A percentile compares a stretch with the other conserved stretches of the same genome.
phyloP scores from a whole-genome alignment of 2,329 filamentous ascomycete species.

The Coniochaeta ligniaria region DNA sequence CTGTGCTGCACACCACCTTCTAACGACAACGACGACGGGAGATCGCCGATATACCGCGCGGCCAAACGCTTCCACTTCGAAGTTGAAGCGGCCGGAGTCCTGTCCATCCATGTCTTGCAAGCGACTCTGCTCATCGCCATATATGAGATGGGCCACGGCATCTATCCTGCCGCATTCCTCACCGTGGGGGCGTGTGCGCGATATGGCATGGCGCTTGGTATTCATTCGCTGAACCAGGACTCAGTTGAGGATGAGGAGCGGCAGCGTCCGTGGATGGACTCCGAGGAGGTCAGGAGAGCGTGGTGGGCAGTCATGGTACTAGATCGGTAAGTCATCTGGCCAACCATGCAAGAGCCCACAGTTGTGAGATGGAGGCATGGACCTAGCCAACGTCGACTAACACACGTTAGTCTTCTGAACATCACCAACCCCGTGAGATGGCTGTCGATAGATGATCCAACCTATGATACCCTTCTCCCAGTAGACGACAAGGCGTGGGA shows the following conservation, averaged over 20 bases:
- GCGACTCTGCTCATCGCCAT: slow-evolving; percentile 20
- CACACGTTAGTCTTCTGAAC: neutral
- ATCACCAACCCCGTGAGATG: neutral
- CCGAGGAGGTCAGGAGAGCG: slow-evolving; percentile 3
- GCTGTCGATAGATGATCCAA: slow-evolving; percentile 3
- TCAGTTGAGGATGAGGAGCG: neutral
- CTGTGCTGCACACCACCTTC: slow-evolving; percentile 9
- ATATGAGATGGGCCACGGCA: slow-evolving; percentile 25
- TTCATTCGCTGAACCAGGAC: neutral
- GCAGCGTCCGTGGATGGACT: neutral
- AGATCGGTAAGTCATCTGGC: slow-evolving; percentile 3
- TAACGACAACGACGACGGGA: slow-evolving; percentile 1
- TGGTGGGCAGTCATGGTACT: slow-evolving; percentile 5
- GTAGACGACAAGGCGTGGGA: slow-evolving; percentile 6
- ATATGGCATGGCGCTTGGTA: neutral
- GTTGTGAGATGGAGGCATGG: too few relatives aligned
- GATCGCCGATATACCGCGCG: slow-evolving; percentile 12
- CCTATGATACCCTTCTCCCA: slow-evolving; percentile 3
- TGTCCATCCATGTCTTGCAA: slow-evolving; percentile 20
- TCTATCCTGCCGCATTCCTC: slow-evolving; percentile 26
- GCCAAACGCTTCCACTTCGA: slow-evolving; percentile 18
- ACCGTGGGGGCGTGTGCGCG: slow-evolving; percentile 11
- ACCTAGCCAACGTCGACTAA: neutral
- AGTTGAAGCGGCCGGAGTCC: slow-evolving; percentile 17
- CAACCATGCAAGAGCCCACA: too few relatives aligned